These are phyloP conservation scores for Fraxinus cuspidata DNA, from an alignment of 257 asterid species.

Conservation along the genomic window DNA sequence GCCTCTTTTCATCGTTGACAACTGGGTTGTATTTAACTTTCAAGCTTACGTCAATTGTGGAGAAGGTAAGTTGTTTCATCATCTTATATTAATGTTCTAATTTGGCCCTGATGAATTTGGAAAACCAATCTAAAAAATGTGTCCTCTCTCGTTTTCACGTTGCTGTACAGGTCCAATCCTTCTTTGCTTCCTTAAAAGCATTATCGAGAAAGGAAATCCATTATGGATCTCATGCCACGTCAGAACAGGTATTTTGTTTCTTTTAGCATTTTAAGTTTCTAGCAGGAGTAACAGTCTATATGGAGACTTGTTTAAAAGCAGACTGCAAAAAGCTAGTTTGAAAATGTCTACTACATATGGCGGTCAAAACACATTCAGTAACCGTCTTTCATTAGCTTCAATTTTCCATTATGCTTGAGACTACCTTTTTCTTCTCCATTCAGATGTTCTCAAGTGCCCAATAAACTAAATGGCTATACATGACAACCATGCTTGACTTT, in stretches of 20 bases:
- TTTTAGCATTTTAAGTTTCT: conserved; percentile 13
- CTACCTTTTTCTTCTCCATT: not conserved
- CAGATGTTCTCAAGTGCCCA: not conserved
- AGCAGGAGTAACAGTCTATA: not conserved
- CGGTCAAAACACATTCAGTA: not conserved
- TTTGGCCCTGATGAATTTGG: conserved; percentile 8
- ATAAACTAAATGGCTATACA: not conserved
- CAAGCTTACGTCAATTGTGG: conserved; percentile 83
- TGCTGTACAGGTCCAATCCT: conserved; percentile 64
- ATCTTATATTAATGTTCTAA: conserved; percentile 21
- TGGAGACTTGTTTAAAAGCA: not conserved
- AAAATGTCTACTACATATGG: not conserved
- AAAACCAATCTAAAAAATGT: conserved; percentile 7
- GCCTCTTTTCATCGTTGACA: conserved; percentile 82
- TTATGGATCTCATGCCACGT: conserved; percentile 73
- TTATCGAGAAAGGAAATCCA: conserved; percentile 68
- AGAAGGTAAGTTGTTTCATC: conserved; percentile 56
- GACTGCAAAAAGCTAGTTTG: not conserved
- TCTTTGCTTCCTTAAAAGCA: conserved; percentile 68
- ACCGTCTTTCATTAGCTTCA: not conserved
- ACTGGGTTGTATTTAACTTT: conserved; percentile 88
- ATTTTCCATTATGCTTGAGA: not conserved
- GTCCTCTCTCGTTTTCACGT: conserved; percentile 10
- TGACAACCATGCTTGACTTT: not conserved
- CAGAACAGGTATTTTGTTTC: conserved; percentile 65